Evolutionary conservation across 2,329 filamentous ascomycete species (phyloP).

Genomic region (Fusarium sp.): DNA sequence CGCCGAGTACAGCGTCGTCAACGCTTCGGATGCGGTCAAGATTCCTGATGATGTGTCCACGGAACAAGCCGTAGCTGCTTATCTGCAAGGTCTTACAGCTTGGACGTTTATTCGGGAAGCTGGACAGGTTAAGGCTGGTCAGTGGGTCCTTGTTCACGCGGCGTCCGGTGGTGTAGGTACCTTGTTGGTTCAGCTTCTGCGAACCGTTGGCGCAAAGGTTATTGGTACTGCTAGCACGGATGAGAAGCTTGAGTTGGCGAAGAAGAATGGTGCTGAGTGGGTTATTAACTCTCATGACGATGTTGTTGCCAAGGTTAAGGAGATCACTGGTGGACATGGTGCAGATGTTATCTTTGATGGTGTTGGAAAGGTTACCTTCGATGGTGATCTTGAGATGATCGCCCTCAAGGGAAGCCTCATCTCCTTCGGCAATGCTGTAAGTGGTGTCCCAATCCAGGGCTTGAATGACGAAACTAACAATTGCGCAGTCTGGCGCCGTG

Average conservation of each 20-base stretch:
- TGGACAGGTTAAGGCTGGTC: constrained; percentile 77
- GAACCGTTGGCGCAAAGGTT: constrained; percentile 76
- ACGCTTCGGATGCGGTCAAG: constrained; percentile 65
- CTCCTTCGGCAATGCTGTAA: constrained; percentile 82
- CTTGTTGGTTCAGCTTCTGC: constrained; percentile 79
- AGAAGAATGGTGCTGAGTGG: constrained; percentile 75
- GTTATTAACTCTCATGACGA: constrained; percentile 76
- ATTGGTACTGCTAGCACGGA: constrained; percentile 82
- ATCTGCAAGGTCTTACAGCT: constrained; percentile 87
- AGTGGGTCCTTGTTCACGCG: constrained; percentile 87
- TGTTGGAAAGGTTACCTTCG: constrained; percentile 87
- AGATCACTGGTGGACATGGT: constrained; percentile 78
- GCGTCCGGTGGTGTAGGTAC: constrained; percentile 85
- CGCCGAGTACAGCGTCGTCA: constrained; percentile 66
- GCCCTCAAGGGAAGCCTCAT: constrained; percentile 81
- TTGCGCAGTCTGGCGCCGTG: constrained; percentile 71
- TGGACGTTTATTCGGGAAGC: constrained; percentile 82
- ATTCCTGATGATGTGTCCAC: constrained; percentile 72
- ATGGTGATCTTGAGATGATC: constrained; percentile 77
- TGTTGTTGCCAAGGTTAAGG: constrained; percentile 68
- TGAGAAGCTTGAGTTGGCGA: constrained; percentile 78
- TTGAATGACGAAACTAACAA: constrained; percentile 17
- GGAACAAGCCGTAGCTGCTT: constrained; percentile 72
- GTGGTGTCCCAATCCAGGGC: constrained; percentile 39
- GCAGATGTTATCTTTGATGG: constrained; percentile 85